Evolutionary conservation across 208 protist genomes (phyloP).

Genomic region (Leishmania gerbilli): DNA sequence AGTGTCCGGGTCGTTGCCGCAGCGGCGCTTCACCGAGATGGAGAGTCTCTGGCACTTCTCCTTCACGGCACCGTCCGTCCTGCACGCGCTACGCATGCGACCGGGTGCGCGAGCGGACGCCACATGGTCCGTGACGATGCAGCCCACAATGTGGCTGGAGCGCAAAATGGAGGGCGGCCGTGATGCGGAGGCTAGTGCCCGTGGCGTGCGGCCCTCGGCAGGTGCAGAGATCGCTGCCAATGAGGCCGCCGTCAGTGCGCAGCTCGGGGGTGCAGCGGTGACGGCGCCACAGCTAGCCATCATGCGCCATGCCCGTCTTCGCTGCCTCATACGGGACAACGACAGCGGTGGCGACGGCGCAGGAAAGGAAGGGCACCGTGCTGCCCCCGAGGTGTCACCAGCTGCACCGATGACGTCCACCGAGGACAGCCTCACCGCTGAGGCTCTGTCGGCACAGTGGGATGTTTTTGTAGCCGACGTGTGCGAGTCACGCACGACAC

Average conservation of each 20-base stretch:
- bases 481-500: not conserved
- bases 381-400: not conserved
- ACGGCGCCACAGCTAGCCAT: not conserved
- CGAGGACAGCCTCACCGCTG: not conserved
- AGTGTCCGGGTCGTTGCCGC: constrained; percentile 1
- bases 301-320: constrained; percentile 1
- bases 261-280: not conserved
- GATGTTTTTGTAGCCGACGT: not conserved
- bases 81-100: not conserved
- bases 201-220: not conserved
- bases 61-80: not conserved
- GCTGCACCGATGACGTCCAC: not conserved
- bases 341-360: not conserved
- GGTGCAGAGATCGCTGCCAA: not conserved
- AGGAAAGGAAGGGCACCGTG: not conserved
- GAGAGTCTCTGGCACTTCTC: constrained; percentile 5
- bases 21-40: not conserved
- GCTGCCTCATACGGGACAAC: not conserved
- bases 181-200: not conserved
- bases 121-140: not conserved
- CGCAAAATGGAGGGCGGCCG: not conserved
- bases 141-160: not conserved
- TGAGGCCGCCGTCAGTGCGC: not conserved
- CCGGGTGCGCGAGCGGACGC: not conserved
- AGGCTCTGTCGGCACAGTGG: not conserved